phyloP scores from a whole-genome alignment of 2,329 filamentous ascomycete species.

The Mycosphaerelloides madeirae region DNA sequence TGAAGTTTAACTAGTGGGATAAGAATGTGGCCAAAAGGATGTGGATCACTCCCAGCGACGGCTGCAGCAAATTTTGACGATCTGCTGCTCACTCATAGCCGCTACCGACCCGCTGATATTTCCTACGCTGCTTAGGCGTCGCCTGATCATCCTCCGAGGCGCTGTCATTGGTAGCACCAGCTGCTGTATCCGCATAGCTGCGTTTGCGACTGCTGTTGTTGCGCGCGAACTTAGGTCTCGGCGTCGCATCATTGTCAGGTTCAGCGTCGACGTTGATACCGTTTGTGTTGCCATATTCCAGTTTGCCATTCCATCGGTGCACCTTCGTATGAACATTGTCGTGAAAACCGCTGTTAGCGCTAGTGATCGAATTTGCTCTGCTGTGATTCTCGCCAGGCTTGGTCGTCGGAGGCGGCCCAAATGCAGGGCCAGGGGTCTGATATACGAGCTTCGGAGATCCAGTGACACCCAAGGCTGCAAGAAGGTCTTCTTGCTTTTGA shows the following conservation, averaged over 20 bases:
- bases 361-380: constrained; percentile 13
- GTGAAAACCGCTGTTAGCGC: constrained; percentile 3
- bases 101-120: constrained; percentile 9
- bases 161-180: constrained; percentile 4
- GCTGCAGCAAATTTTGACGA: too few species aligned
- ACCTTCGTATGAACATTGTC: constrained; percentile 2
- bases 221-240: constrained; percentile 10
- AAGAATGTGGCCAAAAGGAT: too few species aligned
- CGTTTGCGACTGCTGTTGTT: constrained; percentile 14
- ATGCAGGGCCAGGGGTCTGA: constrained; percentile 35
- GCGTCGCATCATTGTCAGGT: constrained; percentile 19
- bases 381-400: constrained; percentile 7
- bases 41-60: too few species aligned
- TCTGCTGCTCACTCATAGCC: too few species aligned
- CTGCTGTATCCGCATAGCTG: constrained; percentile 18
- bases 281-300: background rate
- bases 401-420: constrained; percentile 25
- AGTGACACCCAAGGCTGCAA: constrained; percentile 35
- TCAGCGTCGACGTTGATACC: constrained; percentile 9
- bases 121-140: constrained; percentile 19
- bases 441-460: constrained; percentile 36
- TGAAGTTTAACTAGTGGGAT: too few species aligned
- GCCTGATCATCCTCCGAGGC: constrained; percentile 14
- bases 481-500: constrained; percentile 32
- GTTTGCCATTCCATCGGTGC: background rate